Percentiles rank a stretch among this genome's conserved stretches.
Evolutionary conservation across 495 filamentous ascomycete genomes (phyloP).

Genomic region (Lophium mytilinum): DNA sequence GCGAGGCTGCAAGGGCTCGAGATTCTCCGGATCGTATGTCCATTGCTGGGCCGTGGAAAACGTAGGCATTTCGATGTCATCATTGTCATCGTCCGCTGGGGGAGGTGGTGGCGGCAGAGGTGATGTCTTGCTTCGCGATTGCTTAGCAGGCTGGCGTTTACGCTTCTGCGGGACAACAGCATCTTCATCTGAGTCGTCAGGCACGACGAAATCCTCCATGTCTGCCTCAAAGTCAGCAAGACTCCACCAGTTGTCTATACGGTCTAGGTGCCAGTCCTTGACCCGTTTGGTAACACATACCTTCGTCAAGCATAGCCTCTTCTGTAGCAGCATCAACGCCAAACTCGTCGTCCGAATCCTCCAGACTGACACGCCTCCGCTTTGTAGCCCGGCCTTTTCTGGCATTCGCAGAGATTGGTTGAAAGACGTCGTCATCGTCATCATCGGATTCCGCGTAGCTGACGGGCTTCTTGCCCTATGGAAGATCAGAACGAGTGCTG

Average conservation of each 20-base stretch:
- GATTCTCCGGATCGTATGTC: slow-evolving; percentile 74
- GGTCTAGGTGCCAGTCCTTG: too few relatives aligned
- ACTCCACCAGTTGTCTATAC: neutral
- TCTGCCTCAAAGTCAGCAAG: slow-evolving; percentile 37
- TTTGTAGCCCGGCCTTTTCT: slow-evolving; percentile 29
- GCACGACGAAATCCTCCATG: slow-evolving; percentile 77
- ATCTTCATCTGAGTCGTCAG: slow-evolving; percentile 76
- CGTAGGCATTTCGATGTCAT: slow-evolving; percentile 51
- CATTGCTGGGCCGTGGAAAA: slow-evolving; percentile 75
- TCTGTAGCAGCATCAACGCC: slow-evolving; percentile 45
- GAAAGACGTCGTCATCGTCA: slow-evolving; percentile 47
- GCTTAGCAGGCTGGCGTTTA: slow-evolving; percentile 52
- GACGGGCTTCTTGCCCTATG: slow-evolving; percentile 44
- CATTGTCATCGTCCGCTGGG: slow-evolving; percentile 32
- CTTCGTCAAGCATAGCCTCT: slow-evolving; percentile 53
- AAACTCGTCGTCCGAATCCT: slow-evolving; percentile 68
- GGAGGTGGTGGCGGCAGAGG: slow-evolving; percentile 38
- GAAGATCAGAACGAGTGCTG: neutral
- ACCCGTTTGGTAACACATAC: slow-evolving; percentile 24
- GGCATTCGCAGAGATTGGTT: slow-evolving; percentile 30
- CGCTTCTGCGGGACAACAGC: slow-evolving; percentile 58
- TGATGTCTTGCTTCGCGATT: slow-evolving; percentile 50
- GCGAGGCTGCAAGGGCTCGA: slow-evolving; percentile 51
- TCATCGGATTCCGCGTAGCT: slow-evolving; percentile 61
- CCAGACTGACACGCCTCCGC: slow-evolving; percentile 30